A percentile compares a stretch with the other conserved stretches of the same genome.
Conservation (phyloP, 2,329 filamentous ascomycete genomes). For the Pseudonectria buxi region DNA sequence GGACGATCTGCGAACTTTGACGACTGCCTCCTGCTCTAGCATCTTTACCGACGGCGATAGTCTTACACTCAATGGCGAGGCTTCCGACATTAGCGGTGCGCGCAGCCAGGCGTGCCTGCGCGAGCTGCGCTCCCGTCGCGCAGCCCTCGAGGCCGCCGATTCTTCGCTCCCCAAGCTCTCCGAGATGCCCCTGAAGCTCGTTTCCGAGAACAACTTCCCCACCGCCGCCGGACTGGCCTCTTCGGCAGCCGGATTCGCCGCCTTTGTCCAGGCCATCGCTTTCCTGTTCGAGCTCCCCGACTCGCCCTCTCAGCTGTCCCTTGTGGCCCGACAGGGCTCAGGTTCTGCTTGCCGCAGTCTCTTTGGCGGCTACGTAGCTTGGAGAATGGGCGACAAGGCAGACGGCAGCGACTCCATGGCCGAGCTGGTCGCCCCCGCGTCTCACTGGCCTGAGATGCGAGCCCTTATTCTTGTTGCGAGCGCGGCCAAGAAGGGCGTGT, state of each 20-base stretch:
- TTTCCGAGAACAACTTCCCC: slow-evolving; percentile 98
- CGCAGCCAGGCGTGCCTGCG: slow-evolving; percentile 93
- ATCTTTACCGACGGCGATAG: slow-evolving; percentile 59
- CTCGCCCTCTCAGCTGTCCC: slow-evolving; percentile 73
- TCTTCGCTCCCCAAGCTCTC: slow-evolving; percentile 76
- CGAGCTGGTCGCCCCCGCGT: slow-evolving; percentile 78
- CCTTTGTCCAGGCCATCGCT: slow-evolving; percentile 76
- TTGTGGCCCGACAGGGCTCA: slow-evolving; percentile 88
- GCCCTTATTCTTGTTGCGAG: slow-evolving; percentile 87
- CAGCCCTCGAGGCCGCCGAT: slow-evolving; percentile 65
- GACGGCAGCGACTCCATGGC: slow-evolving; percentile 86
- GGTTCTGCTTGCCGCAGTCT: slow-evolving; percentile 90
- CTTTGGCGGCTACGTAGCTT: slow-evolving; percentile 94
- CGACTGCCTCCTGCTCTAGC: slow-evolving; percentile 83
- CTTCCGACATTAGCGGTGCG: slow-evolving; percentile 78
- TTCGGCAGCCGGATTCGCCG: slow-evolving; percentile 63
- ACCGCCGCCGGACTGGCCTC: slow-evolving; percentile 85
- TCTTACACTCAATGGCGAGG: slow-evolving; percentile 75
- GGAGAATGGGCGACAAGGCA: slow-evolving; percentile 68
- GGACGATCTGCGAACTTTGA: slow-evolving; percentile 87
- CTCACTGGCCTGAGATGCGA: slow-evolving; percentile 93
- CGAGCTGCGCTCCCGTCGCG: slow-evolving; percentile 72
- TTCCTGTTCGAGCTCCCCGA: slow-evolving; percentile 83
- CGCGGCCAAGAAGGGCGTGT: slow-evolving; percentile 92
- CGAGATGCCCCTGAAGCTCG: slow-evolving; percentile 69